phyloP scores from a whole-genome alignment of 352 stramenopile genomes.

The Phytopythium litorale region DNA sequence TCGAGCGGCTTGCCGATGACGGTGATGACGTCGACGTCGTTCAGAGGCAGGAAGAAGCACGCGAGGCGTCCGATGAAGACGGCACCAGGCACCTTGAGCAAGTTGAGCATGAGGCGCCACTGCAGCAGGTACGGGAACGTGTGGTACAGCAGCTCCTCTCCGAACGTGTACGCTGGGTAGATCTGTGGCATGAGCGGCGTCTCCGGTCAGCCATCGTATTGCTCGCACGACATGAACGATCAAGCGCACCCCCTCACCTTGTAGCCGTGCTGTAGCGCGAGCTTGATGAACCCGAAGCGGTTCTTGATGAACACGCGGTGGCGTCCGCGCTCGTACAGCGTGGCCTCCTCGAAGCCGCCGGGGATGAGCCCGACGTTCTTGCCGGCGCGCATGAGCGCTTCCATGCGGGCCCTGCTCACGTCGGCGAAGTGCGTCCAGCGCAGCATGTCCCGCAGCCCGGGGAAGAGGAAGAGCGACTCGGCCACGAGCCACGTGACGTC shows the following conservation, averaged over 20 bases:
- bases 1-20: conserved; percentile 86
- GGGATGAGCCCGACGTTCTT: conserved; percentile 82
- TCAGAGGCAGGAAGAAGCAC: conserved; percentile 83
- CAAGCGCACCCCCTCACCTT: conserved; percentile 16
- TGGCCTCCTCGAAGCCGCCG: conserved; percentile 94
- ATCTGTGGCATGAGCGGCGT: conserved; percentile 6
- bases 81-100: conserved; percentile 78
- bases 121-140: conserved; percentile 80
- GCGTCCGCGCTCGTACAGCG: conserved; percentile 67
- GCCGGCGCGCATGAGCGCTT: conserved; percentile 37
- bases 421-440: conserved; percentile 65
- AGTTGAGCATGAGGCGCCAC: conserved; percentile 78
- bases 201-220: background rate
- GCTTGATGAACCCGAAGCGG: conserved; percentile 92
- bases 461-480: conserved; percentile 69
- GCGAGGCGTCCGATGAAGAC: conserved; percentile 65
- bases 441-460: conserved; percentile 58
- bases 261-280: conserved; percentile 90
- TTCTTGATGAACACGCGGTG: conserved; percentile 92
- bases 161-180: conserved; percentile 91
- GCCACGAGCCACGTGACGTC: conserved; percentile 61
- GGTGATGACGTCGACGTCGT: conserved; percentile 77
- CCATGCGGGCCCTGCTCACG: conserved; percentile 48
- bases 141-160: conserved; percentile 86
- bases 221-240: conserved; percentile 13